Conservation (phyloP, 2,329 filamentous ascomycete genomes). For the Fusarium phyllophilum region DNA sequence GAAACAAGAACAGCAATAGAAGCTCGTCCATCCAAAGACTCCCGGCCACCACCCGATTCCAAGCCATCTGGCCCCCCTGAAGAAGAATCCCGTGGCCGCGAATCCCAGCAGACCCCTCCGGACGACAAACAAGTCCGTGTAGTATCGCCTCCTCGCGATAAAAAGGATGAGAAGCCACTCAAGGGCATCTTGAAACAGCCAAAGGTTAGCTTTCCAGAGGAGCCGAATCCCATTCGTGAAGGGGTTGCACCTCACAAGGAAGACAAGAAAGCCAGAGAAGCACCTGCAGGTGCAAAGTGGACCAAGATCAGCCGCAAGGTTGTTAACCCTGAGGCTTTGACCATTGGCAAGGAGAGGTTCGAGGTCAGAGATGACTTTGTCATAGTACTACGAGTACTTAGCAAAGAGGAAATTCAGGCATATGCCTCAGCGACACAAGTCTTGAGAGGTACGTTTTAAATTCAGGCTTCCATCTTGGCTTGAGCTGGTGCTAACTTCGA, state of each 20-base stretch:
- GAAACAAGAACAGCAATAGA: slow-evolving; percentile 24
- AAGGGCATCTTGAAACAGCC: slow-evolving; percentile 90
- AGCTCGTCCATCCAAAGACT: slow-evolving; percentile 25
- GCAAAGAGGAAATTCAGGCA: slow-evolving; percentile 87
- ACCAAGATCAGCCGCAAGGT: slow-evolving; percentile 90
- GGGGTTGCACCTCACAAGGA: slow-evolving; percentile 95
- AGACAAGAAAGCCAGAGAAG: slow-evolving; percentile 75
- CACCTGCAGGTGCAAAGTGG: slow-evolving; percentile 84
- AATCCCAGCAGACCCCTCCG: slow-evolving; percentile 46
- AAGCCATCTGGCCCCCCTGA: slow-evolving; percentile 26
- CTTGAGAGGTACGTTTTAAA: slow-evolving; percentile 73
- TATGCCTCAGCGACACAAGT: slow-evolving; percentile 85
- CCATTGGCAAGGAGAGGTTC: slow-evolving; percentile 87
- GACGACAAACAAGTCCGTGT: slow-evolving; percentile 69
- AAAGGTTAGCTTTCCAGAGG: slow-evolving; percentile 85
- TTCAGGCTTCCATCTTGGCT: neutral
- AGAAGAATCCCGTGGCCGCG: slow-evolving; percentile 56
- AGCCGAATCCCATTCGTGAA: slow-evolving; percentile 83
- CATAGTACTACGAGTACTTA: slow-evolving; percentile 88
- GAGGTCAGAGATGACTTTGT: slow-evolving; percentile 94
- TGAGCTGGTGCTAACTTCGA: slow-evolving; percentile 16
- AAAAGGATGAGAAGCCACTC: slow-evolving; percentile 73
- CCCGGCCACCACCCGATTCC: slow-evolving; percentile 22
- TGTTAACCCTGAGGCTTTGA: slow-evolving; percentile 89
- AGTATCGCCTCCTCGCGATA: slow-evolving; percentile 75